A percentile compares a stretch with the other conserved stretches of the same genome.
These are phyloP conservation scores for Citrus trifoliata DNA, from an alignment of 345 rosid genomes.

Conservation along the genomic window DNA sequence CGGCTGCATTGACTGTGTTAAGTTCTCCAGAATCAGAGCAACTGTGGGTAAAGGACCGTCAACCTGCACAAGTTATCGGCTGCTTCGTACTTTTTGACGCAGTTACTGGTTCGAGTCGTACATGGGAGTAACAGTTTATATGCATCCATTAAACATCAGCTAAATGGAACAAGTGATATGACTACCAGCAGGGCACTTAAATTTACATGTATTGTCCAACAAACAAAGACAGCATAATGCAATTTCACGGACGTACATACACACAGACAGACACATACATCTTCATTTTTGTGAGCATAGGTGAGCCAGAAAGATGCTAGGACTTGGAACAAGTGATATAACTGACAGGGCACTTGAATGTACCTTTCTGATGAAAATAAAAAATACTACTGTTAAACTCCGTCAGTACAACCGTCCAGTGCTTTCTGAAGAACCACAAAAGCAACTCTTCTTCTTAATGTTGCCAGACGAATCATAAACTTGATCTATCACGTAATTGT, in stretches of 20 bases:
- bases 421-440: conserved; percentile 74
- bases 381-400: background rate
- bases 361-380: background rate
- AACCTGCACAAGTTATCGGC: too few relatives aligned
- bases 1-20: too few relatives aligned
- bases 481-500: conserved; percentile 62
- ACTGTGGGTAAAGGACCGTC: background rate
- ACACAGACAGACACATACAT: background rate
- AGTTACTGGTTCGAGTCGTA: background rate
- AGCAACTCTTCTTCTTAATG: conserved; percentile 65
- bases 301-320: background rate
- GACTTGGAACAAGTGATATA: background rate
- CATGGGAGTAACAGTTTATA: background rate
- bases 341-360: background rate
- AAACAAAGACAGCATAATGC: background rate
- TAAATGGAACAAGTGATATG: background rate
- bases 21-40: too few relatives aligned
- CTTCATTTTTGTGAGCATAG: background rate
- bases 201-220: background rate
- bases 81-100: background rate
- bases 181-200: background rate
- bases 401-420: conserved; percentile 68
- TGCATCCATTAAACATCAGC: background rate
- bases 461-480: conserved; percentile 67
- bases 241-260: background rate